Conservation (phyloP, 805 yeast genomes). For the Danielia oregonensis region DNA sequence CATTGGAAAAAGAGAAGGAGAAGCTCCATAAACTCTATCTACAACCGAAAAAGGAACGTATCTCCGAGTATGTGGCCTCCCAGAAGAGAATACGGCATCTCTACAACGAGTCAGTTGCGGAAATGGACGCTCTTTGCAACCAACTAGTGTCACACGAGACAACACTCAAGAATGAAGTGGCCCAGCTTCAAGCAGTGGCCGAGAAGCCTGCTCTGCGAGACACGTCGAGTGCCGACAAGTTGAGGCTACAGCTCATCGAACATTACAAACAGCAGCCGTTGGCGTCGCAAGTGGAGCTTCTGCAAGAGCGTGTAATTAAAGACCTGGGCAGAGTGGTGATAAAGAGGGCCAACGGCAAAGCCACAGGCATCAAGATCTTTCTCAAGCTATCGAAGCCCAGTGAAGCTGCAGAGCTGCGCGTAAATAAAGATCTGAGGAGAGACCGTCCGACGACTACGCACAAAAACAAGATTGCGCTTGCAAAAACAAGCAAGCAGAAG, state of each 20-base stretch:
- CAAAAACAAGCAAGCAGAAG: slow-evolving; percentile 8
- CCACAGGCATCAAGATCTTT: slow-evolving; percentile 13
- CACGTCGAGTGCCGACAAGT: slow-evolving; percentile 8
- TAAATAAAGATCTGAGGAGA: not conserved
- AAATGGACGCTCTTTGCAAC: slow-evolving; percentile 19
- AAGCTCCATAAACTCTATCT: slow-evolving; percentile 16
- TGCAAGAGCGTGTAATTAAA: slow-evolving; percentile 17
- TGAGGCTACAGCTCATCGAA: slow-evolving; percentile 27
- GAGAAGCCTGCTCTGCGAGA: slow-evolving; percentile 7
- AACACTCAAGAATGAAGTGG: slow-evolving; percentile 22
- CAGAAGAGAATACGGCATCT: slow-evolving; percentile 4
- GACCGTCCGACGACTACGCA: slow-evolving; percentile 2
- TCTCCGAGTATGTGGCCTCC: slow-evolving; percentile 3
- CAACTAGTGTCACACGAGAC: slow-evolving; percentile 29
- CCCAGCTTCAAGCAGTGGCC: slow-evolving; percentile 20
- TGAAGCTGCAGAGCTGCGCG: not conserved
- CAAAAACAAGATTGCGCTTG: slow-evolving; percentile 2
- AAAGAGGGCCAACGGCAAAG: slow-evolving; percentile 8
- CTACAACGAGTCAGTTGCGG: slow-evolving; percentile 13
- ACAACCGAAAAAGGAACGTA: not conserved
- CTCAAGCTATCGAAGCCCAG: slow-evolving; percentile 8
- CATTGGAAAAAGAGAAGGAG: slow-evolving; percentile 19
- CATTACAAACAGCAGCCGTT: slow-evolving; percentile 36
- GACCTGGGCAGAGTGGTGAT: slow-evolving; percentile 13
- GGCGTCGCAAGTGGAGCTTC: slow-evolving; percentile 36